Base-by-base conservation (phyloP, 176 grass and related monocot genomes). In the Triticum urartu region DNA sequence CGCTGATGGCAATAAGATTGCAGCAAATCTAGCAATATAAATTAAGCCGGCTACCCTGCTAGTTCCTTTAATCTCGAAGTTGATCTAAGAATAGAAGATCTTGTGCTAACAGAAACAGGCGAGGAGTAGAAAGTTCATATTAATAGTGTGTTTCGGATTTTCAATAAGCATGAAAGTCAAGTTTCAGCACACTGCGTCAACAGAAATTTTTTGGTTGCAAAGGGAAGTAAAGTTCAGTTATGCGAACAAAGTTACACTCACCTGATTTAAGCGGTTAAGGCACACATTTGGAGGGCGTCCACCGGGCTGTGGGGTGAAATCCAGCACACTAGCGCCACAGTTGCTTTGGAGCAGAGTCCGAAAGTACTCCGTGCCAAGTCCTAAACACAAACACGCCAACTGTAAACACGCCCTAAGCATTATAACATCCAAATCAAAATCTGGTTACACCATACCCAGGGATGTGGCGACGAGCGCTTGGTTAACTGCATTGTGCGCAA, bases 401-500 rank as follows among this genome's bases (percentile, higher is more conserved):
- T 52, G 67, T 0, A n/a, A 86, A 7, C 78, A 67, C 5, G 59
- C 6, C 32, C 58, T 40, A 32, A 7, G 50, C 73, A 39, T 7
- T 5, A 59, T 15, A 47, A 6, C 72, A 86, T 47, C 34, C 18
- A 26, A 22, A 81, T 26, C 3, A 68, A 54, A 86, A 39, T 17
- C 36, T 64, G 17, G 64, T 4, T 59, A 73, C 28, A 77, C 86
- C 69, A 58, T 58, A 94, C 96, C 93, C 86, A 98, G 72, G 17
- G 92, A 91, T 14, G 91, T 92, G 65, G 96, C 96, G 24, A 98
- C 90, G 11, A 95, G 93, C 9, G 90, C 92, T 61, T 98, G 93
- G 62, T 95, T 98, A 59, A 98, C 93, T 9, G 96, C 96, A 92
- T 95, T 95, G 54, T 98, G 96, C 7, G 96, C 96, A 26, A 95